phyloP scores from a whole-genome alignment of 805 yeast genomes.

The Torulaspora indica region DNA sequence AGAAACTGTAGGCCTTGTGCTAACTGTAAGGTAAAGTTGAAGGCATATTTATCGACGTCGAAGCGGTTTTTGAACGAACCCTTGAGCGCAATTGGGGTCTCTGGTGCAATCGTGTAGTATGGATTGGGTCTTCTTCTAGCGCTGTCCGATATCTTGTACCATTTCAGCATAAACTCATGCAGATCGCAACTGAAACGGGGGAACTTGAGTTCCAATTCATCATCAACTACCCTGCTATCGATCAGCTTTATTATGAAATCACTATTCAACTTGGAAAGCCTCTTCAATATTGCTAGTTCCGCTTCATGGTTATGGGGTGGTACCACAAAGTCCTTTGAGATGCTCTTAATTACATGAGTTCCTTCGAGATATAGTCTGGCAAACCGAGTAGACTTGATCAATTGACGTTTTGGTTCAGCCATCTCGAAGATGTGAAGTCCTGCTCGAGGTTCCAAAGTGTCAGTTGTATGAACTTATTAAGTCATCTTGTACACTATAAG shows the following conservation, averaged over 20 bases:
- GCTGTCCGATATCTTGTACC: conserved; percentile 11
- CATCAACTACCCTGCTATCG: conserved; percentile 11
- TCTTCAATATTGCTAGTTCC: conserved; percentile 25
- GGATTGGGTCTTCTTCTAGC: conserved; percentile 19
- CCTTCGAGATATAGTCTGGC: conserved; percentile 23
- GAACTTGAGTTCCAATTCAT: conserved; percentile 21
- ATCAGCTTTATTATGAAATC: conserved; percentile 20
- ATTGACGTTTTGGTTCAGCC: conserved; percentile 3
- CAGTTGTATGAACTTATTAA: no score
- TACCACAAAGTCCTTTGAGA: conserved; percentile 22
- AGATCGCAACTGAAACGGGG: conserved; percentile 19
- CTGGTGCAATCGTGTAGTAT: conserved; percentile 13
- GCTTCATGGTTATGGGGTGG: conserved; percentile 31
- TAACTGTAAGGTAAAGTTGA: conserved; percentile 62
- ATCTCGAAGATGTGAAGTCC: no score
- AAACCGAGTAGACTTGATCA: conserved; percentile 25
- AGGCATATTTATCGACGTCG: conserved; percentile 17
- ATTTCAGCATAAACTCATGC: conserved; percentile 19
- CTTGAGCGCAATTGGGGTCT: background rate
- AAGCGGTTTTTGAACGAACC: conserved; percentile 19
- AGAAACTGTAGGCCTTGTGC: conserved; percentile 73
- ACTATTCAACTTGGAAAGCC: conserved; percentile 9
- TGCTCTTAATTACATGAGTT: conserved; percentile 20
- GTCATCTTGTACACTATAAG: no score
- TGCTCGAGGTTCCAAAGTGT: no score